phyloP scores from a whole-genome alignment of 2,329 filamentous ascomycete genomes.

The Polytolypa hystricis region DNA sequence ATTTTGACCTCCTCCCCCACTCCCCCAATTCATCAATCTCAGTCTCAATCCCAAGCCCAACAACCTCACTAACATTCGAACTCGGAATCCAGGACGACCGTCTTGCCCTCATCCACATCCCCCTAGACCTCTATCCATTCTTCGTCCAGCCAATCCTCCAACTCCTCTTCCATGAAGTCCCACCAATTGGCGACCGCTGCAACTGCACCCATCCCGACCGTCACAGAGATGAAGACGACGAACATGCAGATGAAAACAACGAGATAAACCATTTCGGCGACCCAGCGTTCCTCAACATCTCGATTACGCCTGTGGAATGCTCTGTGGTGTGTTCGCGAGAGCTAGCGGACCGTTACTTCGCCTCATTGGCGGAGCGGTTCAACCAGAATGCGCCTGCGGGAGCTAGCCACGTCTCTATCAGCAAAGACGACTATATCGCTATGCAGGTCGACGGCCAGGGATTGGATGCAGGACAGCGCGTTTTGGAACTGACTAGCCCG shows the following conservation, averaged over 20 bases:
- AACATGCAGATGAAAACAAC: slow-evolving; percentile 28
- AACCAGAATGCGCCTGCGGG: slow-evolving; percentile 29
- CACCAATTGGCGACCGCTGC: slow-evolving; percentile 21
- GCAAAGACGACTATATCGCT: slow-evolving; percentile 71
- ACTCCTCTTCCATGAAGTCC: slow-evolving; percentile 57
- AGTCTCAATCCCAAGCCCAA: slow-evolving; percentile 3
- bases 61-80: slow-evolving; percentile 3
- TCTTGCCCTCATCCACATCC: slow-evolving; percentile 83
- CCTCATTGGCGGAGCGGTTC: slow-evolving; percentile 56
- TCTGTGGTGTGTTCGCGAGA: slow-evolving; percentile 77
- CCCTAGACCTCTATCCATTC: slow-evolving; percentile 60
- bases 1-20: no score
- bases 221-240: slow-evolving; percentile 30
- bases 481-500: slow-evolving; percentile 83
- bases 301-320: slow-evolving; percentile 83
- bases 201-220: no score
- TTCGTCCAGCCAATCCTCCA: slow-evolving; percentile 82
- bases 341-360: slow-evolving; percentile 64
- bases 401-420: slow-evolving; percentile 54
- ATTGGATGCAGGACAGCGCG: slow-evolving; percentile 79
- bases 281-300: slow-evolving; percentile 85
- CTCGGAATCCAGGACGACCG: slow-evolving; percentile 59
- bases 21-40: slow-evolving; percentile 2
- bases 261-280: slow-evolving; percentile 32
- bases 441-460: slow-evolving; percentile 85